Conservation (phyloP, 1,139 yeast species). For the Taiozyma onychis region DNA sequence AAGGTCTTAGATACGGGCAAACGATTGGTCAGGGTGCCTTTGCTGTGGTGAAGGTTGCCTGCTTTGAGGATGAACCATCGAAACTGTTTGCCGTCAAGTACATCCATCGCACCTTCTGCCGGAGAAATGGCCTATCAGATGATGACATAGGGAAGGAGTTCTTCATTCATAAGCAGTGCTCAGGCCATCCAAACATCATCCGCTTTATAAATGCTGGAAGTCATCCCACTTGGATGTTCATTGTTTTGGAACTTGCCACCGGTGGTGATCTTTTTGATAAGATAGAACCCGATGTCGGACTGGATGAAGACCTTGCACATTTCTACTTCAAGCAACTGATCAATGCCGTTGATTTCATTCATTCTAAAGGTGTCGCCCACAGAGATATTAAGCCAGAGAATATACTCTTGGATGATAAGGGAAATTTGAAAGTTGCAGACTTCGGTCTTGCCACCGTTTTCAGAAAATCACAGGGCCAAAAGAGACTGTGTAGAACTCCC, state of each 20-base stretch:
- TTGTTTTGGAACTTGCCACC: constrained; percentile 58
- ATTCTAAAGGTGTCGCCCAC: constrained; percentile 73
- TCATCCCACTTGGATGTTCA: constrained; percentile 49
- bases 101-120: constrained; percentile 44
- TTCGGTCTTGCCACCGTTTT: constrained; percentile 63
- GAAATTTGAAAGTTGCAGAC: constrained; percentile 61
- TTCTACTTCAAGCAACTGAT: constrained; percentile 60
- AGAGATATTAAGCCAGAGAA: constrained; percentile 90
- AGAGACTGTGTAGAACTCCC: constrained; percentile 47
- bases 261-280: constrained; percentile 73
- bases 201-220: constrained; percentile 46
- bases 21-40: constrained; percentile 45
- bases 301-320: constrained; percentile 59
- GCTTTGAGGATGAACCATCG: constrained; percentile 24
- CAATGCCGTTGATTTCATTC: constrained; percentile 53
- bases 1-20: constrained; percentile 30
- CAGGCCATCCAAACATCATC: constrained; percentile 53
- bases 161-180: constrained; percentile 47
- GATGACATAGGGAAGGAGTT: constrained; percentile 48
- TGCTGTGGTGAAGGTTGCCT: constrained; percentile 36
- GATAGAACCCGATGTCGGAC: constrained; percentile 69
- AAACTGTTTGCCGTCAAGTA: constrained; percentile 50
- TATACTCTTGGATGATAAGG: constrained; percentile 63
- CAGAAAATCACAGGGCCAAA: constrained; percentile 44
- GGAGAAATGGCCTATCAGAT: constrained; percentile 36